Evolutionary conservation across 305 asterid genomes (phyloP), one percentile per base, ranked within the genome.

Genomic region (Salvia sclarea): DNA sequence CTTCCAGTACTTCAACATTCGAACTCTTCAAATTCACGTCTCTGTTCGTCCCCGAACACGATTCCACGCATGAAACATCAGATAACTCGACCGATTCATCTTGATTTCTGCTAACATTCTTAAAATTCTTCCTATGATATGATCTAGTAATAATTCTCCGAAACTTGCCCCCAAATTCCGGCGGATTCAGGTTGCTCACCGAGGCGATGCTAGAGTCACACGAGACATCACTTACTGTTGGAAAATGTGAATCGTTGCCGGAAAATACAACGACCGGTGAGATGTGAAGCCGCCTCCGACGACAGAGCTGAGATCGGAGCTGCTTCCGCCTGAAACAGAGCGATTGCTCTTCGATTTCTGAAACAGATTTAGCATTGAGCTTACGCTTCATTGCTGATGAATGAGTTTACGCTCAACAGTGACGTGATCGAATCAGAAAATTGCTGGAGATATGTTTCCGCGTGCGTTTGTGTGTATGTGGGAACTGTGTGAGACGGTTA

Each of bases 31-130:
- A 55, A 66, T 67, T 66, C 84, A 76, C 71, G 47, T 64, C 81
- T 78, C 78, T 71, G 54, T 79, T 77, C 25, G 66, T 78, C 80
- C 82, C 90, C 7, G 89, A 83, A 75, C 82, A 79, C 72, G 98
- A 88, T 38, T 90, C 96, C 63, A 90, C 92, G 69, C 98, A 93
- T 17, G 98, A 93, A 72, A 48, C 72, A 61, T 90, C 98, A 30
- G 96, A 91, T 6, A 86, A 44, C 73, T 83, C 89, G 60, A 79
- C 49, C 59, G 57, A 35, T 25, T 76, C 80, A 73, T 61, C 77
- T 18, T 48, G 54, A 43, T 73, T 70, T 58, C 76, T 50, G 40
- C 60, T 71, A 71, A 38, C 66, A 24, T 69, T 60, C 41, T 69
- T 78, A 43, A 63, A 63, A 1, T 24, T 74, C 76, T 68, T 78